These are phyloP conservation scores for Lachnellula willkommii DNA, from an alignment of 2,329 filamentous ascomycete genomes.

Conservation along the genomic window DNA sequence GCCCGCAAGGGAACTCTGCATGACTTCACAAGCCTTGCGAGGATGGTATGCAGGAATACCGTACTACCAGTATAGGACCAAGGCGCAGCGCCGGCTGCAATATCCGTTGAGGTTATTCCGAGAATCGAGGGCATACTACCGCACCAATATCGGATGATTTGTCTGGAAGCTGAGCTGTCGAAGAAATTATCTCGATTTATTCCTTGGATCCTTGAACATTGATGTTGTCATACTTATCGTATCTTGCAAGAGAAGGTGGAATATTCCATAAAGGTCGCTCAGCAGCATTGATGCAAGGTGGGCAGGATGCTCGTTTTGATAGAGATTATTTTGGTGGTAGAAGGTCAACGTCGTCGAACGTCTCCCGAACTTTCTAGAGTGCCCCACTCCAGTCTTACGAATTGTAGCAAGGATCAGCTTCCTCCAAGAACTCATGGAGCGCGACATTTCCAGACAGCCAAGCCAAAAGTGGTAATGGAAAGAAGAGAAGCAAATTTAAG, in stretches of 20 bases:
- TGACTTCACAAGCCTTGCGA: background rate
- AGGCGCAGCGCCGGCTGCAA: no score
- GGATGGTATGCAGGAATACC: no score
- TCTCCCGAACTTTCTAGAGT: no score
- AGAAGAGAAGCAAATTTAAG: background rate
- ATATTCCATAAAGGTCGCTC: background rate
- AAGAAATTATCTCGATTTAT: background rate
- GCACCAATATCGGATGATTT: no score
- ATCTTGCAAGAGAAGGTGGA: background rate
- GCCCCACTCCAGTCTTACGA: no score
- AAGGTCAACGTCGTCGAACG: no score
- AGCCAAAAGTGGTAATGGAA: background rate
- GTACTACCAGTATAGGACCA: no score
- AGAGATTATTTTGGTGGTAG: no score
- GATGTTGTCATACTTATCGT: background rate
- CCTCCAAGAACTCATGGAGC: background rate
- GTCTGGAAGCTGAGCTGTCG: no score
- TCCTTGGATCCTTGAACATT: background rate
- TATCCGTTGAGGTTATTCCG: no score
- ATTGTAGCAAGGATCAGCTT: background rate
- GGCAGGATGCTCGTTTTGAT: background rate
- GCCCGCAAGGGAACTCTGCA: background rate
- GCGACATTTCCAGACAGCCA: background rate
- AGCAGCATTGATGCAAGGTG: background rate
- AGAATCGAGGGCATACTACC: no score